Percentiles rank a stretch among this genome's conserved stretches.
phyloP scores from a whole-genome alignment of 352 stramenopile genomes.

The Phytopythium boreale region DNA sequence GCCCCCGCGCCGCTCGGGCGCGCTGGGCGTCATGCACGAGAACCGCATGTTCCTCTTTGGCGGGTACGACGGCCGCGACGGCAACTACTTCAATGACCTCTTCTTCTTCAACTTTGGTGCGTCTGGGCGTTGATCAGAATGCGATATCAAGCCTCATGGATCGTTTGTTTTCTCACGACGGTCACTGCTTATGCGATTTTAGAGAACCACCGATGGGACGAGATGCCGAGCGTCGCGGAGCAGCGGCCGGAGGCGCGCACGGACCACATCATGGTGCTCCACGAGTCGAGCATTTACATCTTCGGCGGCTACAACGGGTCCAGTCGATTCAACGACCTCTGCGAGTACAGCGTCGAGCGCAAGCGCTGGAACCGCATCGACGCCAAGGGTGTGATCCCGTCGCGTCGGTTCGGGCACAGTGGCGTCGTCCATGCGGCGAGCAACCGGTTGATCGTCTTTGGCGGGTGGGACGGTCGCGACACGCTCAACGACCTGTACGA shows the following conservation, averaged over 20 bases:
- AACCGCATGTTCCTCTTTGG: conserved; percentile 89
- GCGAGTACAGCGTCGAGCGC: conserved; percentile 56
- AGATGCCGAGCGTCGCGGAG: conserved; percentile 65
- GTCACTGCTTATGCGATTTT: not conserved
- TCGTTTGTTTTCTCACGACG: not conserved
- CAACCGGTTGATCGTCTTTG: conserved; percentile 82
- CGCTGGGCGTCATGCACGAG: conserved; percentile 74
- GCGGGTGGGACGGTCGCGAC: conserved; percentile 83
- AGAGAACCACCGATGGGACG: conserved; percentile 62
- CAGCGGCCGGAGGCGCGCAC: conserved; percentile 74
- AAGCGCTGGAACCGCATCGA: conserved; percentile 59
- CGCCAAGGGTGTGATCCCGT: conserved; percentile 42
- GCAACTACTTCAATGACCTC: conserved; percentile 89
- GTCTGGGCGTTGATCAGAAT: too few relatives aligned
- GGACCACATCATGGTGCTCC: conserved; percentile 87
- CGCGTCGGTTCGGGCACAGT: conserved; percentile 79
- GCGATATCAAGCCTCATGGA: not conserved
- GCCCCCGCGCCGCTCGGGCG: conserved; percentile 70
- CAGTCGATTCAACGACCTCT: conserved; percentile 82
- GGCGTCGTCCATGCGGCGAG: conserved; percentile 66
- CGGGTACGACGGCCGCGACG: conserved; percentile 86
- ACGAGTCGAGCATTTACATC: conserved; percentile 77
- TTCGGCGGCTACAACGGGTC: conserved; percentile 88
- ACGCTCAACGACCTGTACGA: conserved; percentile 84
- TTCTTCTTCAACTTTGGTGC: conserved; percentile 86